A percentile compares a stretch with the other conserved stretches of the same genome.
Conservation (phyloP, 1,284 basidiomycete genomes). For the Sporisorium reilianum region DNA sequence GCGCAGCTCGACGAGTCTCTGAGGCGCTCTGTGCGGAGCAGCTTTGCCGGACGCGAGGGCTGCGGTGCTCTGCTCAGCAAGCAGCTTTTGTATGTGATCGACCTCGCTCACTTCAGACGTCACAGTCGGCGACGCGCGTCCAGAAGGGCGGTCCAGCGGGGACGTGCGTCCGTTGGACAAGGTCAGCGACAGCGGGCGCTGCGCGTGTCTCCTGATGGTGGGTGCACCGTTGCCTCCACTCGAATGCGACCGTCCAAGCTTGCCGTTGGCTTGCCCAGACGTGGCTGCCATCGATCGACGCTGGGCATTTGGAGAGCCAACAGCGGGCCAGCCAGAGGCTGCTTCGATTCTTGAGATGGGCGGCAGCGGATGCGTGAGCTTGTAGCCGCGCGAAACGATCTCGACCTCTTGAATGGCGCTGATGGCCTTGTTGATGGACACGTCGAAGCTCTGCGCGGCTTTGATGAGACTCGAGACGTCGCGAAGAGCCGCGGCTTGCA, state of each 20-base stretch:
- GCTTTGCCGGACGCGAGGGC: constrained; percentile 3
- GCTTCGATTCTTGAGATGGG: constrained; percentile 68
- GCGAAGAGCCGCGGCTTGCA: constrained; percentile 26
- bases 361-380: constrained; percentile 62
- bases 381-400: constrained; percentile 64
- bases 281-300: constrained; percentile 18
- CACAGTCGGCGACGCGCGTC: constrained; percentile 29
- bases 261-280: constrained; percentile 11
- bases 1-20: constrained; percentile 45
- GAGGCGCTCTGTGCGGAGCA: constrained; percentile 33
- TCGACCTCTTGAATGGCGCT: constrained; percentile 67
- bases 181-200: constrained; percentile 33
- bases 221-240: constrained; percentile 31
- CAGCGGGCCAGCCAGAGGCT: constrained; percentile 9
- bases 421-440: constrained; percentile 58
- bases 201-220: constrained; percentile 29
- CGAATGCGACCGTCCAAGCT: constrained; percentile 46
- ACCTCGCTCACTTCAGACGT: constrained; percentile 15
- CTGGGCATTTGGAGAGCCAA: constrained; percentile 25
- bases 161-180: constrained; percentile 38
- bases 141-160: constrained; percentile 27
- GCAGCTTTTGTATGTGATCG: constrained; percentile 22
- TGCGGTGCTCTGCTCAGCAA: constrained; percentile 27
- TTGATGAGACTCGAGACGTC: constrained; percentile 39
- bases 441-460: constrained; percentile 56